These are phyloP conservation scores for Camelina sativa DNA, from an alignment of 345 rosid species.

Conservation along the genomic window DNA sequence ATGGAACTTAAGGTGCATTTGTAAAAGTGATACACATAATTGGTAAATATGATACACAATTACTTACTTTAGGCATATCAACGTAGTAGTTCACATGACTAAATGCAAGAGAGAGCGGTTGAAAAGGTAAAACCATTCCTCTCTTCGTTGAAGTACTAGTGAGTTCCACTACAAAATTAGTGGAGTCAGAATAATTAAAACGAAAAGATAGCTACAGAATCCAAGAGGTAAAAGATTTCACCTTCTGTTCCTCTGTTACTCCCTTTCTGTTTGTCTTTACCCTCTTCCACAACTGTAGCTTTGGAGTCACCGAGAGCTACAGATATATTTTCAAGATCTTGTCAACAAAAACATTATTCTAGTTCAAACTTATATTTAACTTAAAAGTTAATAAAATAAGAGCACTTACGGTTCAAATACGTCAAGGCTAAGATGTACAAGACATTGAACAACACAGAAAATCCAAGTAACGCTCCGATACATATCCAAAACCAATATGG, in stretches of 20 bases:
- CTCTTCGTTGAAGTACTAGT: conserved; percentile 43
- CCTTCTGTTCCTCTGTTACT: conserved; percentile 46
- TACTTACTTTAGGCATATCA: conserved; percentile 86
- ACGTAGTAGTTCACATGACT: conserved; percentile 79
- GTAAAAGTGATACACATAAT: background rate
- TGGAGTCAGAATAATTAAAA: conserved; percentile 22
- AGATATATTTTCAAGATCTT: conserved; percentile 5
- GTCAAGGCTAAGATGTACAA: conserved; percentile 71
- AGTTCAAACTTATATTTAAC: background rate
- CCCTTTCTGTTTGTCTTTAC: conserved; percentile 44
- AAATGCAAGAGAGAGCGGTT: conserved; percentile 84
- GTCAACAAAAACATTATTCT: conserved; percentile 21
- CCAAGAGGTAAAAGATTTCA: conserved; percentile 28
- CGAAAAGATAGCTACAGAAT: background rate
- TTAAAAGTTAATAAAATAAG: background rate
- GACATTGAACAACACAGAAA: conserved; percentile 74
- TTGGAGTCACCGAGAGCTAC: conserved; percentile 71
- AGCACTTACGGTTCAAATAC: conserved; percentile 75
- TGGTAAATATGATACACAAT: background rate
- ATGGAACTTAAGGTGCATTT: background rate
- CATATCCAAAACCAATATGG: conserved; percentile 86
- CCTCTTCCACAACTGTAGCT: conserved; percentile 54
- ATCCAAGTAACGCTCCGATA: conserved; percentile 72
- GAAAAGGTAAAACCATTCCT: conserved; percentile 95
- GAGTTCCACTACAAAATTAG: conserved; percentile 37